These are phyloP conservation scores for Geotrichum restrictum DNA, from an alignment of 1,139 yeast genomes.

Conservation along the genomic window DNA sequence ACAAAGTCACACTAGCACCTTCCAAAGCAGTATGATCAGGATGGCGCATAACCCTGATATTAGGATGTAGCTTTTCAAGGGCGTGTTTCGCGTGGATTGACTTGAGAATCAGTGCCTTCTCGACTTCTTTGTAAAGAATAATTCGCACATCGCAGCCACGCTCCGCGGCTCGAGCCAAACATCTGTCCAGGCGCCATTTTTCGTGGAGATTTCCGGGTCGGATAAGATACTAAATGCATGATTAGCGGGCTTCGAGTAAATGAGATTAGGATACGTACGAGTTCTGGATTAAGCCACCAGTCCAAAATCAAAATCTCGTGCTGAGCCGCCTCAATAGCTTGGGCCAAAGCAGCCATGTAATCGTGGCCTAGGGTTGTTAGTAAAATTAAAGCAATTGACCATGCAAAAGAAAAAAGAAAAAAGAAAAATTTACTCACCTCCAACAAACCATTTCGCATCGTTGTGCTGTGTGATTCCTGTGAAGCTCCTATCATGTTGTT, in stretches of 20 bases:
- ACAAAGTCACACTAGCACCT: slow-evolving; percentile 43
- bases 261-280: slow-evolving; percentile 26
- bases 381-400: not conserved
- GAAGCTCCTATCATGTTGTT: slow-evolving; percentile 33
- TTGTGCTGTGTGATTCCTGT: slow-evolving; percentile 55
- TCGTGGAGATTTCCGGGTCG: slow-evolving; percentile 64
- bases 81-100: slow-evolving; percentile 61
- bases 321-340: slow-evolving; percentile 61
- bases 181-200: slow-evolving; percentile 57
- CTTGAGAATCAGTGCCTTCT: slow-evolving; percentile 57
- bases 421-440: slow-evolving; percentile 42
- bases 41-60: slow-evolving; percentile 59
- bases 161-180: slow-evolving; percentile 56
- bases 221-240: slow-evolving; percentile 42
- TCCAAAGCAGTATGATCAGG: slow-evolving; percentile 61
- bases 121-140: slow-evolving; percentile 60
- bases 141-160: slow-evolving; percentile 62
- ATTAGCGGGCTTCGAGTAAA: too few species aligned
- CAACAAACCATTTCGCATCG: slow-evolving; percentile 65
- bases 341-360: slow-evolving; percentile 48
- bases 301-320: slow-evolving; percentile 61
- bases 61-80: slow-evolving; percentile 52
- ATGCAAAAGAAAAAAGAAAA: too few species aligned
- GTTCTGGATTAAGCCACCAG: slow-evolving; percentile 65
- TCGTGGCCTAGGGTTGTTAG: slow-evolving; percentile 36